Evolutionary conservation across 2,329 filamentous ascomycete species (phyloP), one percentile per base, ranked within the genome.

Genomic region (Bipolaris bicolor): DNA sequence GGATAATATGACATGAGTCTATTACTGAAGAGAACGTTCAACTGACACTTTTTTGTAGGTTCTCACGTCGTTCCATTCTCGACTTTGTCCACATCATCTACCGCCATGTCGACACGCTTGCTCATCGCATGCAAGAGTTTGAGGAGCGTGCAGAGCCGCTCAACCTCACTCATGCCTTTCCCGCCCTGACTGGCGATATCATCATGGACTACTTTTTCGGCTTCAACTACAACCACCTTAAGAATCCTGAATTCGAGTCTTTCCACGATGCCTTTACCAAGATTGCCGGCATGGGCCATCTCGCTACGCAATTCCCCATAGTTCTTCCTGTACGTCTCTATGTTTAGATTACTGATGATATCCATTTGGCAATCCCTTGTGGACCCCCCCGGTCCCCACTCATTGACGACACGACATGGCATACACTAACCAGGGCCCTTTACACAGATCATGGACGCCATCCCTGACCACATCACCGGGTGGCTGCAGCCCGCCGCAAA

Each of bases 161-260:
- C 45, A 74, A 72, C 47, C 53, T 75, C 26, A 64, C 61, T 11
- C 54, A 67, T 53, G 68, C 76, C 0, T 79, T 77, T 48, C 76
- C 73, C 20, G 78, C 78, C 18, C 70, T 78, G 44, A 78, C 78
- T 1, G 79, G 79, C 31, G 80, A 82, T 31, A 75, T 81, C 43
- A 79, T 82, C 60, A 79, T 78, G 57, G 72, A 79, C 50, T 81
- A 80, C 56, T 74, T 73, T 59, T 74, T 74, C 45, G 72, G 73
- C 11, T 72, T 75, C 63, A 73, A 74, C 55, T 70, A 73, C 34
- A 60, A 51, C 11, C 71, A 73, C 45, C 65, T 74, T 52, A 70
- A 72, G 57, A 57, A 73, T 26, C 69, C 72, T 0, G 63, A 71
- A n/a, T 76, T 75, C 48, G 65, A 67, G 5, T 73, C 69, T 1